Evolutionary conservation across 2,329 filamentous ascomycete species (phyloP).

Genomic region (Botrytis porri): DNA sequence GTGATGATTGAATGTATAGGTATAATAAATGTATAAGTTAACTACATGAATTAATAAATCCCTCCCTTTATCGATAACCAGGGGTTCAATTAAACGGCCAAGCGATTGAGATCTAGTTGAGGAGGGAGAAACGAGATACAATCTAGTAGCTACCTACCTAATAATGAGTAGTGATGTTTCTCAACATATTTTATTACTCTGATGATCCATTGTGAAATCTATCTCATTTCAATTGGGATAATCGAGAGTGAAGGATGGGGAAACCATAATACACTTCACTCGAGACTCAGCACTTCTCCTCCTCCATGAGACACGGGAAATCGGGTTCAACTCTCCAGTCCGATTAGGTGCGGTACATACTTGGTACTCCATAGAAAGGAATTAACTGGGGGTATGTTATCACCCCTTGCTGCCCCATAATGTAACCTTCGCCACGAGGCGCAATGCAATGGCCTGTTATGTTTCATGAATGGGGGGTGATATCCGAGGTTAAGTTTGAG

Average conservation of each 20-base stretch:
- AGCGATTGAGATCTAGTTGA: not conserved
- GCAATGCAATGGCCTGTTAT: not conserved
- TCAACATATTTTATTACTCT: not conserved
- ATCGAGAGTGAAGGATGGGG: not conserved
- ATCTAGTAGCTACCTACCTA: too few species aligned
- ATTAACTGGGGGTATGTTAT: not conserved
- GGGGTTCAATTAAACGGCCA: not conserved
- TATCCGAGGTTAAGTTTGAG: not conserved
- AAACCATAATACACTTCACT: not conserved
- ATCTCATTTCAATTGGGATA: not conserved
- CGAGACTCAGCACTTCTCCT: too few species aligned
- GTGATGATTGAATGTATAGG: not conserved
- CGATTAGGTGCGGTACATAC: not conserved
- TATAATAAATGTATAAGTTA: too few species aligned
- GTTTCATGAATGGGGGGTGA: not conserved
- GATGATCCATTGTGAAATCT: not conserved
- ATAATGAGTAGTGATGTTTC: not conserved
- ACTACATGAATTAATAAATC: not conserved
- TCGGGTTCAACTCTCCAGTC: not conserved
- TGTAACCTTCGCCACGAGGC: slow-evolving; percentile 2
- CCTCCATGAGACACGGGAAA: not conserved
- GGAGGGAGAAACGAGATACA: not conserved
- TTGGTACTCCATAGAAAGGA: not conserved
- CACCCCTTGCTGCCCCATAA: not conserved
- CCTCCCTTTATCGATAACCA: not conserved